These are phyloP conservation scores for Aschersonia sp. DNA, from an alignment of 2,329 filamentous ascomycete species.

Conservation along the genomic window DNA sequence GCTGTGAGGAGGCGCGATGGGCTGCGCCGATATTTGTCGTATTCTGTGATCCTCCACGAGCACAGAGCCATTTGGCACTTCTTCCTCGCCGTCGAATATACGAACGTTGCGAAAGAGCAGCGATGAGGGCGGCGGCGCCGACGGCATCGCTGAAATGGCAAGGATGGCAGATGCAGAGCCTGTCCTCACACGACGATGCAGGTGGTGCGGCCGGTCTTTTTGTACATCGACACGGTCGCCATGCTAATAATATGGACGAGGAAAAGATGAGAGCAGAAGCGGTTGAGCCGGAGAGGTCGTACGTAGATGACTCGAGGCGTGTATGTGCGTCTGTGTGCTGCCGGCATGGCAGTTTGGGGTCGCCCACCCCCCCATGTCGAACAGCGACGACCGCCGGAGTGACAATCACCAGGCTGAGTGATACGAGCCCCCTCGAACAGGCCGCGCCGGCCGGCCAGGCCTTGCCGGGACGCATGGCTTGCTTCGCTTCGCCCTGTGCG, in stretches of 20 bases:
- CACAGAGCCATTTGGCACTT: conserved; percentile 23
- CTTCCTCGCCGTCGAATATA: conserved; percentile 29
- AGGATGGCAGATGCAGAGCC: not conserved
- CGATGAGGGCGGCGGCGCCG: not conserved
- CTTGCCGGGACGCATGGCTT: no score
- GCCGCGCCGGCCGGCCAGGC: no score
- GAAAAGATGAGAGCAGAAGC: not conserved
- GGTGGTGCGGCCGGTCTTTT: not conserved
- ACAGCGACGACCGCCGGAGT: no score
- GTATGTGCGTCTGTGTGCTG: no score
- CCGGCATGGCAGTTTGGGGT: no score
- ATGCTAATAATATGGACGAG: not conserved
- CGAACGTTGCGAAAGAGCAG: conserved; percentile 15
- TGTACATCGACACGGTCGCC: not conserved
- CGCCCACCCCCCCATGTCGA: no score
- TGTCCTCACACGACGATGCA: not conserved
- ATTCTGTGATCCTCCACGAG: conserved; percentile 26
- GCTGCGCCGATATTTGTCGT: conserved; percentile 7
- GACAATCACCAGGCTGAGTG: no score
- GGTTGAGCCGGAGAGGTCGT: no score
- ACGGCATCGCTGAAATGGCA: not conserved
- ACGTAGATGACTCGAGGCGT: no score
- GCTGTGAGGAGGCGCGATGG: conserved; percentile 6
- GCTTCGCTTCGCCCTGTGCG: no score
- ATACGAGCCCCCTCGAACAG: no score